Base-by-base conservation (phyloP, 2,329 filamentous ascomycete species). In the Fusarium odoratissimum region DNA sequence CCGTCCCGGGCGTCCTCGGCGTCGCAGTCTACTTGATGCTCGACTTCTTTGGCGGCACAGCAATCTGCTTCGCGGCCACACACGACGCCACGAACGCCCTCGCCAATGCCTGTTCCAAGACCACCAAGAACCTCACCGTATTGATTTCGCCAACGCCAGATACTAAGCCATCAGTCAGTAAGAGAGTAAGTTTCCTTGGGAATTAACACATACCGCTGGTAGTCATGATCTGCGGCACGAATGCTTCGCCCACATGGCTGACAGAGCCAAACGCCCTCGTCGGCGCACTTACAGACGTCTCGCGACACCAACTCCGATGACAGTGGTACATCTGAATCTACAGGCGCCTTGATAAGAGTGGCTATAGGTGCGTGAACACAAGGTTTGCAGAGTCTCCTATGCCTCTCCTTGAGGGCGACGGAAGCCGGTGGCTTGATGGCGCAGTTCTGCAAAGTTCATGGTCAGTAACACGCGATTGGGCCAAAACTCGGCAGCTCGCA, bases 111-210 rank as follows among this genome's bases (percentile, higher is more conserved):
- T 1, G 93, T 95, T 30, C 95, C 94, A 1, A 97, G 86, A 5
- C 94, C 93, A 25, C 91, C 91, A 6, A 95, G 92, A 1, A 94
- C 91, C 73, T 94, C 92, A 21, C 91, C 92, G 80, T 97, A 98
- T 30, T 94, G 90, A 44, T 90, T 93, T 56, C 95, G 91, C 95
- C 95, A 98, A 69, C 90, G 92, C 95, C 95, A 98, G 60, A 95
- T 93, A 8, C 89, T 91, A 28, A 31, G 52, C 25, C 11, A 19
- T n/a, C 5, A n/a, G 44, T 78, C 23, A 78, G 67, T 52, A n/a
- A 31, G 16, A 25, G 37, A 23, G 5, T 14, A 25, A 19, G 37
- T 9, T 28, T n/a, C 8, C 6, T 16, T 17, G 5, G 16, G 11
- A 19, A 14, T 25, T 19, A 21, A 28, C 19, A 79, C 83, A 46